phyloP scores from a whole-genome alignment of 352 stramenopile genomes.

The Phytophthora nicotianae region DNA sequence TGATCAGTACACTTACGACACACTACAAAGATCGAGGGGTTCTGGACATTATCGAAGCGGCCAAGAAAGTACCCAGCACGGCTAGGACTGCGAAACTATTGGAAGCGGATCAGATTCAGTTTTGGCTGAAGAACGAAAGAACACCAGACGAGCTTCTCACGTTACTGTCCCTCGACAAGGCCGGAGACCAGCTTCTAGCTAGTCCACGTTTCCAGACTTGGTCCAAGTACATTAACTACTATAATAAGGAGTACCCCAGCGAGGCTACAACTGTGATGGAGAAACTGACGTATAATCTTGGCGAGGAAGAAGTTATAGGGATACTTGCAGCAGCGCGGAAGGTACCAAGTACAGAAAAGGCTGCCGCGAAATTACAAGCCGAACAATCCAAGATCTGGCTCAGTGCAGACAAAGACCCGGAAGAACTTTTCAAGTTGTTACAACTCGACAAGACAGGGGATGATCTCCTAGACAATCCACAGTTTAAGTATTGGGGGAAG shows the following conservation, averaged over 20 bases:
- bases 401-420: neutral
- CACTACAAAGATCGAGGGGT: conserved; percentile 1
- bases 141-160: neutral
- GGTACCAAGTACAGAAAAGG: conserved; percentile 2
- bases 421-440: conserved; percentile 1
- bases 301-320: neutral
- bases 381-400: conserved; percentile 6
- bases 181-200: neutral
- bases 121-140: conserved; percentile 5
- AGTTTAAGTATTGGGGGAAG: neutral
- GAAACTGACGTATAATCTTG: neutral
- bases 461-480: neutral
- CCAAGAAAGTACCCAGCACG: neutral
- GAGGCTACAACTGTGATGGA: neutral
- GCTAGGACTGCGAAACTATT: neutral
- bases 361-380: conserved; percentile 1
- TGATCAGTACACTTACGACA: conserved; percentile 1
- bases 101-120: conserved; percentile 3
- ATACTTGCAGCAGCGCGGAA: conserved; percentile 2
- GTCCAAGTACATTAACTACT: conserved; percentile 8
- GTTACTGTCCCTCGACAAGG: conserved; percentile 2
- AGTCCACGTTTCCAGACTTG: conserved; percentile 4
- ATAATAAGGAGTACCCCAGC: conserved; percentile 4
- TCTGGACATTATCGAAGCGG: neutral
- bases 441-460: conserved; percentile 5